Conservation (phyloP, 805 yeast species). For the Komagataella pastoris region DNA sequence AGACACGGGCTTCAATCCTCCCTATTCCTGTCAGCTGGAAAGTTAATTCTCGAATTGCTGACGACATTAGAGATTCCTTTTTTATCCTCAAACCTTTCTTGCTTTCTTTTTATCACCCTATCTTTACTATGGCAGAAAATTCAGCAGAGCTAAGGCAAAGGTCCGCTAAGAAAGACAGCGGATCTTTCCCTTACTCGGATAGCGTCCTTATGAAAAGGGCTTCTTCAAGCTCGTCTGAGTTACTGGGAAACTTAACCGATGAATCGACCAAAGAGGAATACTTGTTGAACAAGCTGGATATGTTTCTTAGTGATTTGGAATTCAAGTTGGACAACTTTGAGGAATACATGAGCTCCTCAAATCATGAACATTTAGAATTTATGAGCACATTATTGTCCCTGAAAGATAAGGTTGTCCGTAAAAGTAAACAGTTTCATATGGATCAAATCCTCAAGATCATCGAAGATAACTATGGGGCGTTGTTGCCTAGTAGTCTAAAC, state of each 20-base stretch:
- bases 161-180: background rate
- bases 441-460: conserved; percentile 8
- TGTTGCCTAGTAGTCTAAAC: conserved; percentile 3
- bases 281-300: conserved; percentile 14
- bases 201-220: background rate
- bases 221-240: background rate
- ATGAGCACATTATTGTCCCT: conserved; percentile 1
- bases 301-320: background rate
- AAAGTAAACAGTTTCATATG: conserved; percentile 3
- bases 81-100: background rate
- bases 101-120: background rate
- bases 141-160: background rate
- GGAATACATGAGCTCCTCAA: conserved; percentile 8
- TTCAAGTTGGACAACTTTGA: conserved; percentile 14
- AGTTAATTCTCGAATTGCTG: background rate
- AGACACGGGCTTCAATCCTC: background rate
- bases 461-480: conserved; percentile 15
- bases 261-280: conserved; percentile 11
- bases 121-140: background rate
- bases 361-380: background rate
- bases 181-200: background rate
- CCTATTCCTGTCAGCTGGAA: background rate
- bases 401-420: conserved; percentile 11
- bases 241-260: background rate
- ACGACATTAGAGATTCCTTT: background rate